Evolutionary conservation across 352 stramenopile genomes (phyloP).

Genomic region (Pythium scleroteichum): DNA sequence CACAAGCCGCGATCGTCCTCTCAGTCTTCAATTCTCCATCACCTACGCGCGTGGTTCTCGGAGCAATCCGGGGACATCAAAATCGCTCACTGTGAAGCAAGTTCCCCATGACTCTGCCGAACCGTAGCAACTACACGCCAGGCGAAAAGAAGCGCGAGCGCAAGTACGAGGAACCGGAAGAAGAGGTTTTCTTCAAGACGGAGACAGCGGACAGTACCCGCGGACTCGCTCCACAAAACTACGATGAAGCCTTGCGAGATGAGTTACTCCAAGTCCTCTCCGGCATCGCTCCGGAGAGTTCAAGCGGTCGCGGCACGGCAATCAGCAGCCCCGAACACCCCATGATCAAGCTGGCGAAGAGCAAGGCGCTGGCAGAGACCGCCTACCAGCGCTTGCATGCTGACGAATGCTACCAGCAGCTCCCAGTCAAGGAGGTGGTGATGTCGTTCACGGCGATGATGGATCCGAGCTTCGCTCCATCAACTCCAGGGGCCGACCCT

Average conservation of each 20-base stretch:
- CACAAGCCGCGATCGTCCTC: background rate
- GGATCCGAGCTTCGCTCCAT: background rate
- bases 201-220: background rate
- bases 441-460: slow-evolving; percentile 21
- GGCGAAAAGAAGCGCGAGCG: slow-evolving; percentile 42
- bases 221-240: background rate
- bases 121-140: slow-evolving; percentile 49
- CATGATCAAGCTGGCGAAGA: slow-evolving; percentile 16
- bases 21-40: slow-evolving; percentile 27
- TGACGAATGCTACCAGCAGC: slow-evolving; percentile 16
- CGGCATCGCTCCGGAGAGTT: slow-evolving; percentile 12
- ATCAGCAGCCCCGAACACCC: slow-evolving; percentile 15
- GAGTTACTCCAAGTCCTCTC: slow-evolving; percentile 29
- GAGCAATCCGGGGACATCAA: slow-evolving; percentile 11
- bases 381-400: slow-evolving; percentile 13
- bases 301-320: background rate
- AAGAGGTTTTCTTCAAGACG: background rate
- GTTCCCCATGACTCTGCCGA: slow-evolving; percentile 60
- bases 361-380: slow-evolving; percentile 11
- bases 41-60: slow-evolving; percentile 9
- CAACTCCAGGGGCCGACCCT: slow-evolving; percentile 16
- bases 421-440: slow-evolving; percentile 20
- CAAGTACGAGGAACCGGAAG: slow-evolving; percentile 25
- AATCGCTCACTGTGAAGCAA: background rate
- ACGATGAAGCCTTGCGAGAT: slow-evolving; percentile 22